Base-by-base conservation (phyloP, 78 protist genomes). In the Dictyostelium firmibasis region DNA sequence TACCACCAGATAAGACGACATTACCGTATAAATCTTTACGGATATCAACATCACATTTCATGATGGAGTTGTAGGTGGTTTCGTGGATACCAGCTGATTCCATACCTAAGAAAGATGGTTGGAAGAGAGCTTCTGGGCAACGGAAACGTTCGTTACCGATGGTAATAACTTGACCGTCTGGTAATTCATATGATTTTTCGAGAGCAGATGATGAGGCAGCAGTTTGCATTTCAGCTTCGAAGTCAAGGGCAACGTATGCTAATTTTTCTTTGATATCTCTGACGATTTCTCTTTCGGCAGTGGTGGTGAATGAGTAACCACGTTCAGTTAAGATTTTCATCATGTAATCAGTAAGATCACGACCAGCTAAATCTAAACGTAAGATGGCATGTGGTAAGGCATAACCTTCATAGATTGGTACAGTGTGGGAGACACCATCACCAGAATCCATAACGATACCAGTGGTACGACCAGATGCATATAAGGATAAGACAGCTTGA, bases 361-460 rank as follows among this genome's bases (percentile, higher is more conserved):
- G 97, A 27, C 99, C 99, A 74, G 98, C 99, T 16, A 98, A 69
- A 81, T 98, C 98, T 33, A 98, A 88, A 60, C 99, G 98, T 35
- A 82, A 94, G 93, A 98, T 95, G 84, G 98, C 97, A 76, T 98
- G 92, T 29, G 91, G 87, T 27, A 97, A 11, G 35, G 96, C 84
- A 83, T 84, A 96, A 70, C 98, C 98, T 44, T 99, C 98, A 70
- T 64, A 96, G 79, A 99, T 83, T n/a, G 99, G 99, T 96, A 98
- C 99, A 47, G 97, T 84, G 96, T 98, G 98, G 43, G 99, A 79
- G 53, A 96, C 98, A 84, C 99, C 99, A 57, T 98, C 99, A 27
- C 99, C 99, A 47, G 98, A 96, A 88, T 98, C 99, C 79, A 99
- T 41, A 36, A 99, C 99, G 44, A 97, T 83, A 60, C 99, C 99